Base-by-base conservation (phyloP, 768 basidiomycete genomes). In the Harrya chromipes region DNA sequence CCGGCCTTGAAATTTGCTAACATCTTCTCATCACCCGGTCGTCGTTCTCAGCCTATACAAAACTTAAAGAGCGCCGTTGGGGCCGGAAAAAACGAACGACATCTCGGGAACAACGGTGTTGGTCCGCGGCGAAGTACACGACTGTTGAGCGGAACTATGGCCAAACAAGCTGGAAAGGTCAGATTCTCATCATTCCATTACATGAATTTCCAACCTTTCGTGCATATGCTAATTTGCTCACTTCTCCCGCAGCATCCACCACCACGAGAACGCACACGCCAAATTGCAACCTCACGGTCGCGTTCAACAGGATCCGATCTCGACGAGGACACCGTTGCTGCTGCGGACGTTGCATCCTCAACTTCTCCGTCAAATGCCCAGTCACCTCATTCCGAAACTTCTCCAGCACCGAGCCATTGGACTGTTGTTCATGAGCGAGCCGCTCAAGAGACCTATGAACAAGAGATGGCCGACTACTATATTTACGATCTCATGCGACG, bases 1-100 rank as follows among this genome's bases (percentile, higher is more conserved):
- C 84, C 83, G 84, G 85, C 83, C 79, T 79, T 87, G 80, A 83
- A 80, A 75, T 81, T 85, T 84, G 78, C 82, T 86, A 87, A 87
- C 75, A 77, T 85, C 77, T 85, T 87, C 86, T 88, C 85, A 87
- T 86, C 83, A 74, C 80, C 81, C 72, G 79, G 80, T 82, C 84
- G 82, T 80, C 78, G 78, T 81, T 81, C 81, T 72, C 85, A 87
- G 84, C 77, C 81, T 66, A 74, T 79, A 68, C 77, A 79, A 70
- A 77, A 83, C 66, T 77, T 84, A 70, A 82, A 80, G 75, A 74
- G 74, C 60, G 71, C 74, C 50, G 65, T 70, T 58, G 73, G 75
- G 47, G 66, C 70, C 55, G 75, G 74, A 52, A 85, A 83, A 69
- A 76, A 63, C 58, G 81, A 76, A 58, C 66, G 72, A 53, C 74